Evolutionary conservation across 331 rosid species (phyloP).

Genomic region (Quercus lobata): DNA sequence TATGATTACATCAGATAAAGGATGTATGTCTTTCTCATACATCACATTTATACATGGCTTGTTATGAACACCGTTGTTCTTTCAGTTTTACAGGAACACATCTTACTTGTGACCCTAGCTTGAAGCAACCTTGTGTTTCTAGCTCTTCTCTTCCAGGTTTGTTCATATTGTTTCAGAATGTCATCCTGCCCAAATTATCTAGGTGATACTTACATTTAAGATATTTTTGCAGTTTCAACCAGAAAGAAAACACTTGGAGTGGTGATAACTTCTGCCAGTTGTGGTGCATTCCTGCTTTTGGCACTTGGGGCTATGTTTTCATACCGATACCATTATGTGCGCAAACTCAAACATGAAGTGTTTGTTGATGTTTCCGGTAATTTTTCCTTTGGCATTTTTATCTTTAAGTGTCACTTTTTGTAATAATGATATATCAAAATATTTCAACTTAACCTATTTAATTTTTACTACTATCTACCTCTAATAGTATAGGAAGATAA

Average conservation of each 20-base stretch:
- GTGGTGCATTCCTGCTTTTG: conserved; percentile 59
- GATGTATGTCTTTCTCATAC: background rate
- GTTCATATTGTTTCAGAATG: background rate
- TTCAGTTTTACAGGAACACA: conserved; percentile 77
- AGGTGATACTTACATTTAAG: background rate
- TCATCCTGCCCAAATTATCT: background rate
- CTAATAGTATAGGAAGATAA: background rate
- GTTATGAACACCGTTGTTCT: background rate
- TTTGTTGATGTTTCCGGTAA: conserved; percentile 84
- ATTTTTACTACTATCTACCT: background rate
- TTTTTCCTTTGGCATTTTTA: conserved; percentile 8
- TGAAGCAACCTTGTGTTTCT: conserved; percentile 66
- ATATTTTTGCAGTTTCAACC: conserved; percentile 54
- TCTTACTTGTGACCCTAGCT: conserved; percentile 65
- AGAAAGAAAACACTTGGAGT: conserved; percentile 45
- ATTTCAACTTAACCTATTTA: background rate
- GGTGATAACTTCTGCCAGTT: conserved; percentile 51
- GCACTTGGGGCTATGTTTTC: conserved; percentile 52
- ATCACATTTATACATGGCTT: background rate
- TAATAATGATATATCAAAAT: background rate
- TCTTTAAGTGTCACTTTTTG: background rate
- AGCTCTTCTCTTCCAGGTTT: conserved; percentile 55
- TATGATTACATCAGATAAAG: background rate
- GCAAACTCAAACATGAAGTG: conserved; percentile 32
- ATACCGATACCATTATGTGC: conserved; percentile 38